Evolutionary conservation across 2,329 filamentous ascomycete genomes (phyloP), one percentile per base, ranked within the genome.

Genomic region (Fusarium poae): DNA sequence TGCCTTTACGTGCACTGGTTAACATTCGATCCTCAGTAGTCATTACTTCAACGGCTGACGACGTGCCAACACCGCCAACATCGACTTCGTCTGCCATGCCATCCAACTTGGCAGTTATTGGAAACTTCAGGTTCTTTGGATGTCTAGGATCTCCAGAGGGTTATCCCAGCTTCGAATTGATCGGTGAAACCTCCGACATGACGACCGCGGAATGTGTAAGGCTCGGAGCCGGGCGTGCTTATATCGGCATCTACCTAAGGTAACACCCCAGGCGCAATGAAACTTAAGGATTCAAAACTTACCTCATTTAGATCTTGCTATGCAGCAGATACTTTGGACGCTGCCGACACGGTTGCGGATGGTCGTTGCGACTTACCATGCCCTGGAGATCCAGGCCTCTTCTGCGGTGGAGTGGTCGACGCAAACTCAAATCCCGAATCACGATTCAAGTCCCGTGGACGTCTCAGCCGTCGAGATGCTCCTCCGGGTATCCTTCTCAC

Each of bases 221-320:
- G 8, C 16, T 62, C 12, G 45, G 45, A 18, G 43, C 40, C 3
- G 13, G 9, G 9, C 49, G 30, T 10, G 40, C 20, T 8, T 65
- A 49, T 29, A 39, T 69, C 3, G 66, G 66, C 8, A 29, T 71
- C n/a, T 62, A 56, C 23, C 16, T 40, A 1, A 57, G 27, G 66
- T 70, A 29, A 27, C 40, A 50, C 15, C 12, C 56, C n/a, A 30
- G n/a, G n/a, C n/a, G 13, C n/a, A 12, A 25, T 27, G 7, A 29
- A 16, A 6, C 5, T 7, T 4, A 15, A 27, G 12, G 16, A 44
- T 54, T 20, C 20, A 15, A 5, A 35, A 8, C 51, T 54, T 4
- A 55, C 52, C 13, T 27, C 18, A 2, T 2, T 34, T 29, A 71
- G 68, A 40, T 67, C 63, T 8, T 71, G 68, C 18, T 69, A 71